Percentiles rank a stretch among this genome's conserved stretches.
Evolutionary conservation across 257 asterid species (phyloP).

Genomic region (Scutellaria minor): DNA sequence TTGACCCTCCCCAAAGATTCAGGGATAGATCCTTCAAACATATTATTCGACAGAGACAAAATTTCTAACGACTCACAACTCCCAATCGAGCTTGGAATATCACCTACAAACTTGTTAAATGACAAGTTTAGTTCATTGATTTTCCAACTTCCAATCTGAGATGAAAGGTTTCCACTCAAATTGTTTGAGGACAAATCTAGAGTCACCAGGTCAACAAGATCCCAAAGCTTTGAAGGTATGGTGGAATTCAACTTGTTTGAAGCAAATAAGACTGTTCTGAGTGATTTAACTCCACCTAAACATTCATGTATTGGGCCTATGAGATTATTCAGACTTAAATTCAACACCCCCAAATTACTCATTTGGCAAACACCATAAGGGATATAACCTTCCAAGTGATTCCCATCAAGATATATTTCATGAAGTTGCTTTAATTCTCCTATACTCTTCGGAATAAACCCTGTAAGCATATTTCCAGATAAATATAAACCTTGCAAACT

Average conservation of each 20-base stretch:
- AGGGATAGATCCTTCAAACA: constrained; percentile 13
- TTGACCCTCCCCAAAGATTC: background rate
- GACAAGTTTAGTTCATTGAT: background rate
- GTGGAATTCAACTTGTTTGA: constrained; percentile 39
- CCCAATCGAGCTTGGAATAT: constrained; percentile 5
- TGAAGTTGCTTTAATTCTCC: constrained; percentile 29
- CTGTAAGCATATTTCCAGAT: constrained; percentile 33
- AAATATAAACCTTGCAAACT: constrained; percentile 20
- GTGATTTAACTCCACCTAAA: constrained; percentile 33
- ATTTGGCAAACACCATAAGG: constrained; percentile 40
- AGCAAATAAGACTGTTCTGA: constrained; percentile 23
- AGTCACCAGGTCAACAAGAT: background rate
- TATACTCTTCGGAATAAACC: constrained; percentile 35
- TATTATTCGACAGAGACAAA: background rate
- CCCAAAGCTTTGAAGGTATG: constrained; percentile 39
- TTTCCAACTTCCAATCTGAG: background rate
- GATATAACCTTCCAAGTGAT: constrained; percentile 38
- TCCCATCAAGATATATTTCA: constrained; percentile 13
- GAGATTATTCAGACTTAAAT: constrained; percentile 33
- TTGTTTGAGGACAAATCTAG: background rate
- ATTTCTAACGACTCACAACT: background rate
- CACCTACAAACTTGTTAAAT: background rate
- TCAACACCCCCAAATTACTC: constrained; percentile 30
- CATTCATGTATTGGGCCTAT: constrained; percentile 43
- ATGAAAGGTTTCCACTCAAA: background rate